phyloP scores from a whole-genome alignment of 306 rosid species.

The Ziziphus jujuba region DNA sequence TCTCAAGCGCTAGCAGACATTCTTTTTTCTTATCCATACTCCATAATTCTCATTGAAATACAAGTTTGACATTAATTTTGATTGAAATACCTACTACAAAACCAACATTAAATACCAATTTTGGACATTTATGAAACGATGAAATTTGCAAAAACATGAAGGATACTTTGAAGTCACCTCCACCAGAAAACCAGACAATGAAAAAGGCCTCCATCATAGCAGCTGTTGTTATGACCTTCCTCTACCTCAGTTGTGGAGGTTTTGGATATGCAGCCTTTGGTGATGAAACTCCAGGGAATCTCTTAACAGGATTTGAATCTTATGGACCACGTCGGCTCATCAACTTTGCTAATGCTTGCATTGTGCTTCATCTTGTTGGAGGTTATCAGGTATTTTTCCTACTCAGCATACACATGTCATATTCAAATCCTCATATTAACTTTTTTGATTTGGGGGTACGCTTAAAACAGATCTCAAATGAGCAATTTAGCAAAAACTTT shows the following conservation, averaged over 20 bases:
- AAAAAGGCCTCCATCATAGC: conserved; percentile 62
- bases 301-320: conserved; percentile 58
- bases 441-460: too few species aligned
- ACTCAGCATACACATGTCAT: neutral
- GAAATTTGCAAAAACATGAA: conserved; percentile 12
- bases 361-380: conserved; percentile 73
- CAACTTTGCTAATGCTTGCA: conserved; percentile 65
- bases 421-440: neutral
- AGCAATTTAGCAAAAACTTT: too few species aligned
- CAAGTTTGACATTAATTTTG: conserved; percentile 38
- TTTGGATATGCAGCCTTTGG: conserved; percentile 86
- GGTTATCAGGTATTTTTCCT: conserved; percentile 63
- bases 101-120: neutral
- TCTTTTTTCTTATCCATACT: conserved; percentile 73
- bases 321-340: conserved; percentile 58
- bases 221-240: conserved; percentile 45
- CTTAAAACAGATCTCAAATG: neutral
- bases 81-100: neutral
- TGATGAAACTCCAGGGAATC: conserved; percentile 62
- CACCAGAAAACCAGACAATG: conserved; percentile 70
- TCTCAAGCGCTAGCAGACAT: conserved; percentile 75
- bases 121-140: neutral
- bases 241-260: conserved; percentile 70
- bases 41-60: conserved; percentile 60
- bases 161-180: conserved; percentile 75